These are phyloP conservation scores for Corylus heterophylla DNA, from an alignment of 306 rosid genomes.

Conservation along the genomic window DNA sequence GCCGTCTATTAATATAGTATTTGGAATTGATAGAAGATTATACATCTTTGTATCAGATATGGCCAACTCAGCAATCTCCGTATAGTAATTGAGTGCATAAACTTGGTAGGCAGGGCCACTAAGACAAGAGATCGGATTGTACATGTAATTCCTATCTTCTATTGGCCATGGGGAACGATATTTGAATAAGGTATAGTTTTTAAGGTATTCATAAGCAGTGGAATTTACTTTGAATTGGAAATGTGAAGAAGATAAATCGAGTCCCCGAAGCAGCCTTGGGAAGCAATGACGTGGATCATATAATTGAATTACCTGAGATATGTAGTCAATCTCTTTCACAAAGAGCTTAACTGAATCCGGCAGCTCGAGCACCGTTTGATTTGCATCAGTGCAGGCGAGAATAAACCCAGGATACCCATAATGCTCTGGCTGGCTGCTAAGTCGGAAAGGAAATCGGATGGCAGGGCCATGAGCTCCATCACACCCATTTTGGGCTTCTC, in stretches of 20 bases:
- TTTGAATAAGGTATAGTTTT: background rate
- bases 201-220: no score
- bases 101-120: background rate
- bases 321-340: background rate
- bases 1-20: fast-evolving
- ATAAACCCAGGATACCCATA: constrained; percentile 10
- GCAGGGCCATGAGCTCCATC: background rate
- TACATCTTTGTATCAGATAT: no score
- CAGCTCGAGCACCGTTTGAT: background rate
- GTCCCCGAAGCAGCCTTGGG: background rate
- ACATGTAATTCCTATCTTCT: no score
- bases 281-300: background rate
- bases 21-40: fast-evolving
- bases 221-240: background rate
- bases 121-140: no score
- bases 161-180: background rate
- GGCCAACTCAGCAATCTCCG: no score
- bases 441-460: constrained; percentile 38
- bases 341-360: background rate
- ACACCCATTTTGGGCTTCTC: constrained; percentile 14
- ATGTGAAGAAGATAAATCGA: background rate
- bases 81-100: no score
- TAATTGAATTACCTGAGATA: background rate
- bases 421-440: background rate
- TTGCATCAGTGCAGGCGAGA: background rate